A percentile compares a stretch with the other conserved stretches of the same genome.
Evolutionary conservation across 1,284 basidiomycete genomes (phyloP).

Genomic region (Tilletia setariae): DNA sequence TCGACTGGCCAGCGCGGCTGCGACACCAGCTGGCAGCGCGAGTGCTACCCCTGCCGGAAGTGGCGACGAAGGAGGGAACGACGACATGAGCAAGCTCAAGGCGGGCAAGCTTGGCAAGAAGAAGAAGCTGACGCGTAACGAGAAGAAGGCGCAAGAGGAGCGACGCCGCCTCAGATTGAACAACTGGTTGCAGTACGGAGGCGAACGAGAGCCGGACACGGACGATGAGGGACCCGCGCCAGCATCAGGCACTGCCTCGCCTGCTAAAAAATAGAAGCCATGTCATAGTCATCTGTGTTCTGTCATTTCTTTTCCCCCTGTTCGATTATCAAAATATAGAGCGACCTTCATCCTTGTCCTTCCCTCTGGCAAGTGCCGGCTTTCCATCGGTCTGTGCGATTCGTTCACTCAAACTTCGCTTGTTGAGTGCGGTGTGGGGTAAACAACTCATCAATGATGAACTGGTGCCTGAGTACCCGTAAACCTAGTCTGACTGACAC

Average conservation of each 20-base stretch:
- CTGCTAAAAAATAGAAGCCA: neutral
- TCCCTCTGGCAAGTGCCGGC: too few relatives aligned
- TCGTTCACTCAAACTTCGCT: too few relatives aligned
- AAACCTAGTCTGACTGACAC: neutral
- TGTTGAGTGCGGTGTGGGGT: too few relatives aligned
- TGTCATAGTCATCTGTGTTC: neutral
- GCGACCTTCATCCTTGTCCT: too few relatives aligned
- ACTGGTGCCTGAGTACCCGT: neutral
- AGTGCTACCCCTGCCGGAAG: slow-evolving; percentile 56
- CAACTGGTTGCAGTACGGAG: slow-evolving; percentile 50
- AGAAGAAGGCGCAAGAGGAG: slow-evolving; percentile 53
- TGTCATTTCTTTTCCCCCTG: neutral
- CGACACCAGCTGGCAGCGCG: slow-evolving; percentile 54
- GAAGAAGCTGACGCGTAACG: slow-evolving; percentile 52
- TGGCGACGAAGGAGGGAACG: slow-evolving; percentile 56
- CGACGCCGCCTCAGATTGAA: slow-evolving; percentile 45
- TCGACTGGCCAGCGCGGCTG: slow-evolving; percentile 50
- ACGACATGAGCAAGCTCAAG: slow-evolving; percentile 53
- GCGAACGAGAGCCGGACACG: slow-evolving; percentile 50
- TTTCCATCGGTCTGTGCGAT: too few relatives aligned
- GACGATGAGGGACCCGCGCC: slow-evolving; percentile 32
- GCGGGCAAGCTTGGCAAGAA: slow-evolving; percentile 52
- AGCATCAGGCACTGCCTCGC: neutral
- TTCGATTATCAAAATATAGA: too few relatives aligned
- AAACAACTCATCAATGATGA: too few relatives aligned